Percentiles rank a stretch among this genome's conserved stretches.
These are phyloP conservation scores for Aspergillus niger DNA, from an alignment of 2,329 filamentous ascomycete genomes.

Conservation along the genomic window DNA sequence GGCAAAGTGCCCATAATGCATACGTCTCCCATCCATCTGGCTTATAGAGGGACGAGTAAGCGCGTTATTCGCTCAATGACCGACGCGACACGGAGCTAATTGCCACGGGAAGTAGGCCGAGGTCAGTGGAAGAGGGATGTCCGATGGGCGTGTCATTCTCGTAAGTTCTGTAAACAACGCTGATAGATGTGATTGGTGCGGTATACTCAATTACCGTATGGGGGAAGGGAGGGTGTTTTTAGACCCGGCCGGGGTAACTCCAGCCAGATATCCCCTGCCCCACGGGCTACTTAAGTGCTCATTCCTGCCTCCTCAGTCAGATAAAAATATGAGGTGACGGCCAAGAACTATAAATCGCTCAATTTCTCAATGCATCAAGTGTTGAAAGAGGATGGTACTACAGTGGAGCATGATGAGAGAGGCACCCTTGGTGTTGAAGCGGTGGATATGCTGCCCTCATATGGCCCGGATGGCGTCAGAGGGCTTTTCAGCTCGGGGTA, in stretches of 20 bases:
- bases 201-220: not conserved
- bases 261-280: not conserved
- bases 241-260: not conserved
- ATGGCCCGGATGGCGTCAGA: conserved; percentile 33
- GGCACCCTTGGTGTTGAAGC: not conserved
- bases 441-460: conserved; percentile 10
- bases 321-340: too few species aligned
- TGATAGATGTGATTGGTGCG: not conserved
- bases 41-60: too few species aligned
- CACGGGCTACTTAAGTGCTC: not conserved
- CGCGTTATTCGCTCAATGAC: too few species aligned
- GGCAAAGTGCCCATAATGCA: too few species aligned
- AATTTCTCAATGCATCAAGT: not conserved
- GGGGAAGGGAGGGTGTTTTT: not conserved
- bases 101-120: not conserved
- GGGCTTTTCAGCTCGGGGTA: conserved; percentile 41
- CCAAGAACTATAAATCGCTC: too few species aligned
- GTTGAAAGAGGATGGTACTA: not conserved
- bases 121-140: not conserved
- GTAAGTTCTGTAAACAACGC: not conserved
- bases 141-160: not conserved
- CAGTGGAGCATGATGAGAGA: not conserved
- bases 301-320: not conserved
- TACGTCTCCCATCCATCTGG: too few species aligned
- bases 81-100: not conserved